Base-by-base conservation (phyloP, 768 basidiomycete genomes). In the Neoboletus brunneissimus region DNA sequence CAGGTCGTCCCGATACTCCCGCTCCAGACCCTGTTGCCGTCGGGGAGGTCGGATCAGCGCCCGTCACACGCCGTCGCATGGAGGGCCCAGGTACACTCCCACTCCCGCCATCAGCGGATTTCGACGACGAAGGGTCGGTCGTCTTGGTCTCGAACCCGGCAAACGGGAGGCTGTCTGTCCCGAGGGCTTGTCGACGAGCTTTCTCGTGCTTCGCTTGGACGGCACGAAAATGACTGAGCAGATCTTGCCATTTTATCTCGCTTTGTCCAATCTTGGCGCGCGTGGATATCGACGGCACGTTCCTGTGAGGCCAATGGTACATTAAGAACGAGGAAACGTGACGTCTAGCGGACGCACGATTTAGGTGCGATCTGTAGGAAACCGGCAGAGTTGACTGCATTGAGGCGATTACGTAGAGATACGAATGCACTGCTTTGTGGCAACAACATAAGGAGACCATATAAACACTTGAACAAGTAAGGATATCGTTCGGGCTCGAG, bases 371-470 rank as follows among this genome's bases (percentile, higher is more conserved):
- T 90, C 52, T 97, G 92, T 9, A 96, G 73, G 74, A 94, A 98
- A 7, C 96, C 96, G 9, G 94, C 86, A 4, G 96, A 92, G 72
- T 94, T 95, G 47, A 98, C 94, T 1, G 95, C 94, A 61, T 90
- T 95, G 43, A 99, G 77, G 23, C 97, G 86, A 73, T 97, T 98
- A 38, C 95, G 83, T 23, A 99, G 79, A 0, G 96, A 96, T 10
- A 94, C 85, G 65, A 99, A 99, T 3, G 97, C 97, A 23, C 89
- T 89, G 67, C 94, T 97, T 76, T 99, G 97, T 1, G 97, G 97
- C 10, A 99, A 76, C 52, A 98, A 77, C 97, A 99, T 99, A 56
- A 99, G 77, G 9, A 99, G 78, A 2, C 97, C 97, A 68, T 99
- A 99, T 4, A 99, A 79, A 66, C 95, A 98, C 68, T 99, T 99